Evolutionary conservation across 2,329 filamentous ascomycete species (phyloP).

Genomic region (Alternaria ethzedia): DNA sequence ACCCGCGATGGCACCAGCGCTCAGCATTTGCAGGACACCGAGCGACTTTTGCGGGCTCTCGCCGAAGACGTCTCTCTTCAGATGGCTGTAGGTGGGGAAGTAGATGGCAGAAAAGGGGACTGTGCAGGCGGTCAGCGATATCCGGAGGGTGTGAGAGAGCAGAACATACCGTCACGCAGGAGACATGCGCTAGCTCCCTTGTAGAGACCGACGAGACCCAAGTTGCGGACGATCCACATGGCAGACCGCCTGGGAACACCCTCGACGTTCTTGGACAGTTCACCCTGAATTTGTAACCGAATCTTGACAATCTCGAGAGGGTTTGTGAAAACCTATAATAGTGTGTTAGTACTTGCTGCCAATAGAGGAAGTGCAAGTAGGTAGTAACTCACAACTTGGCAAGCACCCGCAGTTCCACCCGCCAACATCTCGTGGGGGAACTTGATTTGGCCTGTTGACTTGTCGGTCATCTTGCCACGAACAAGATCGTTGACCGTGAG

Average conservation of each 20-base stretch:
- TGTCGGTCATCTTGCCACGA: conserved; percentile 74
- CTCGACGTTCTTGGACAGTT: conserved; percentile 86
- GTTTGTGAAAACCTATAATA: conserved; percentile 84
- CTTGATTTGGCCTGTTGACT: conserved; percentile 74
- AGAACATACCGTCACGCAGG: conserved; percentile 70
- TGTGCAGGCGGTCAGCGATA: conserved; percentile 24
- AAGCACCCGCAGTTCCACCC: conserved; percentile 87
- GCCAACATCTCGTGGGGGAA: conserved; percentile 78
- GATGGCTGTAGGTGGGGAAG: conserved; percentile 94
- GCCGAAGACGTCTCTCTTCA: conserved; percentile 94
- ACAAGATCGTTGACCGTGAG: conserved; percentile 97
- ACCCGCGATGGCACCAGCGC: conserved; percentile 82
- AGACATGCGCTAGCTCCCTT: conserved; percentile 95
- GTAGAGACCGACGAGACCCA: conserved; percentile 93
- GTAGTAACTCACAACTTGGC: conserved; percentile 81
- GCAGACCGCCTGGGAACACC: conserved; percentile 86
- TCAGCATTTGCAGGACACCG: conserved; percentile 87
- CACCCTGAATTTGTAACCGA: conserved; percentile 94
- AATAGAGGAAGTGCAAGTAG: not conserved
- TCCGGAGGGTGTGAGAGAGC: not conserved
- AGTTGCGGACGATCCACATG: conserved; percentile 96
- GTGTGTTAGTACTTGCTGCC: conserved; percentile 14
- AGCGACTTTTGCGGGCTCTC: conserved; percentile 87
- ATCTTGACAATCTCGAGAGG: conserved; percentile 99
- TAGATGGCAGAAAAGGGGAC: conserved; percentile 99